Conservation (phyloP, 2,329 filamentous ascomycete species). For the Colletotrichum sp. region DNA sequence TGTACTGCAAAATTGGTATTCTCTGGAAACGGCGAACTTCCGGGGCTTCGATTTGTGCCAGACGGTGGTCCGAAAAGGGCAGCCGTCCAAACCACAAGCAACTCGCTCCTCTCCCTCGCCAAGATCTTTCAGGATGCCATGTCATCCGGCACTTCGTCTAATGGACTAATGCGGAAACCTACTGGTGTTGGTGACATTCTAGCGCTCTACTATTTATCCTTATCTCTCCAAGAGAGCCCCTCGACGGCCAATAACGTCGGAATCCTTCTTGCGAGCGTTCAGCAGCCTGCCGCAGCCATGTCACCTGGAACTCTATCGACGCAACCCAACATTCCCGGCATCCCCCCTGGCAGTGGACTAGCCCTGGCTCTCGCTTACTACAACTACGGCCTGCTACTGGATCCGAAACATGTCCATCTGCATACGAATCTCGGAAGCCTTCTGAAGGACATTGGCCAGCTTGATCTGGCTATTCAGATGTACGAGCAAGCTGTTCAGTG, state of each 20-base stretch:
- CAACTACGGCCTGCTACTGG: conserved; percentile 88
- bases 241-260: conserved; percentile 99
- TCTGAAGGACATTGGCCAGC: conserved; percentile 93
- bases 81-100: conserved; percentile 91
- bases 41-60: conserved; percentile 76
- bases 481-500: conserved; percentile 94
- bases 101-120: conserved; percentile 89
- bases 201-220: conserved; percentile 91
- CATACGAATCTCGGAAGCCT: conserved; percentile 96
- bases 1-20: conserved; percentile 87
- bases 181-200: conserved; percentile 90
- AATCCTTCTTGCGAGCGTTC: conserved; percentile 93
- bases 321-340: conserved; percentile 70
- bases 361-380: conserved; percentile 92
- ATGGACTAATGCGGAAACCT: conserved; percentile 62
- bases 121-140: conserved; percentile 98
- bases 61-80: conserved; percentile 76
- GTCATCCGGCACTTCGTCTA: conserved; percentile 70
- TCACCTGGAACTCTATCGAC: conserved; percentile 15
- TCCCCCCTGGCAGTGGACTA: conserved; percentile 84
- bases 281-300: conserved; percentile 60
- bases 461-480: conserved; percentile 92
- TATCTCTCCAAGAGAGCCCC: conserved; percentile 93
- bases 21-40: conserved; percentile 73
- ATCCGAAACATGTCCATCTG: conserved; percentile 89